Conservation (phyloP, 106 monocot genomes). For the Alisma plantagoaquatica region DNA sequence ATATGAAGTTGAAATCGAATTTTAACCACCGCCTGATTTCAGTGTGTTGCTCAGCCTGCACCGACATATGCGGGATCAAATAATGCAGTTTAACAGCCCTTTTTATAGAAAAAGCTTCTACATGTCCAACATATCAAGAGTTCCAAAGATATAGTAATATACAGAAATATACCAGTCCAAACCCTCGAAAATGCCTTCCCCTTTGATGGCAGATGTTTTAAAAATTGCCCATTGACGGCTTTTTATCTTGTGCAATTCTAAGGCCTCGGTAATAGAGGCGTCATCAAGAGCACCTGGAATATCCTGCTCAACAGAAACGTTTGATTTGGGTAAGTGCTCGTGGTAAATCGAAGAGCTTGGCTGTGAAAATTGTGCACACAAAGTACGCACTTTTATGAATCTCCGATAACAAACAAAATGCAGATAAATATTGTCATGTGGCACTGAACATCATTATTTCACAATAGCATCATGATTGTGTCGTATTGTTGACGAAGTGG, state of each 20-base stretch:
- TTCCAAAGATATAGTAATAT: neutral
- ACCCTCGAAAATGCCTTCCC: conserved; percentile 95
- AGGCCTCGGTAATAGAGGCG: conserved; percentile 86
- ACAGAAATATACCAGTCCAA: conserved; percentile 65
- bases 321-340: too few species aligned
- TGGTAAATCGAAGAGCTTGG: too few species aligned
- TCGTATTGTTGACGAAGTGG: too few species aligned
- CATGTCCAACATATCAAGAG: neutral
- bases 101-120: neutral
- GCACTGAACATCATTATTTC: too few species aligned
- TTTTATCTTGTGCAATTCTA: conserved; percentile 92
- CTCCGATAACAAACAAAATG: too few species aligned
- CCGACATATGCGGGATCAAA: neutral
- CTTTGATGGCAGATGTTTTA: conserved; percentile 95
- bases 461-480: too few species aligned
- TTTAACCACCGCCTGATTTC: conserved; percentile 12
- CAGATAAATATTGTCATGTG: too few species aligned
- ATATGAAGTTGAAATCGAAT: neutral
- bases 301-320: conserved; percentile 48
- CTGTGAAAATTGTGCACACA: too few species aligned
- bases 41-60: conserved; percentile 16
- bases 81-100: neutral
- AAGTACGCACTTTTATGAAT: too few species aligned
- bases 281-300: conserved; percentile 95
- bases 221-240: conserved; percentile 97